Percentiles rank a stretch among this genome's conserved stretches.
phyloP scores from a whole-genome alignment of 805 yeast genomes.

The Lipomyces lipofer region DNA sequence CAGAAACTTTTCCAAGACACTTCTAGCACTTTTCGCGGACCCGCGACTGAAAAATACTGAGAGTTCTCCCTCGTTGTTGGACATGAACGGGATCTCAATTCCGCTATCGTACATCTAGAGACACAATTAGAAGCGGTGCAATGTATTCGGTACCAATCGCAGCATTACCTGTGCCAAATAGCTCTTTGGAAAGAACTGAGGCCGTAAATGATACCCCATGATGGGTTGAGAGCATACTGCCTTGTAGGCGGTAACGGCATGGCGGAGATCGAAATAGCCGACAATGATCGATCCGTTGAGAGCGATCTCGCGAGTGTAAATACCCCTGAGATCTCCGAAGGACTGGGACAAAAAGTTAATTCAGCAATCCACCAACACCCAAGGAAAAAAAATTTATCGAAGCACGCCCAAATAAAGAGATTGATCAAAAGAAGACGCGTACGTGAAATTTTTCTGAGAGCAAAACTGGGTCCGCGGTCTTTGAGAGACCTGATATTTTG shows the following conservation, averaged over 20 bases:
- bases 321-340: constrained; percentile 34
- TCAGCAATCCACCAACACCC: neutral
- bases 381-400: neutral
- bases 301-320: constrained; percentile 31
- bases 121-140: neutral
- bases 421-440: too few relatives aligned
- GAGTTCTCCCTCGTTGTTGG: constrained; percentile 27
- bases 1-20: constrained; percentile 15
- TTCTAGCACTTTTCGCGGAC: constrained; percentile 8
- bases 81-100: constrained; percentile 26
- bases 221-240: constrained; percentile 32
- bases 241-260: constrained; percentile 33
- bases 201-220: constrained; percentile 25
- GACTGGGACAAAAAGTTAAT: constrained; percentile 8
- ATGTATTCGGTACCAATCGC: too few relatives aligned
- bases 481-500: constrained; percentile 23
- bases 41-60: constrained; percentile 17
- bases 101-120: constrained; percentile 26
- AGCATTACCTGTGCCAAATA: constrained; percentile 18
- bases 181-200: constrained; percentile 23
- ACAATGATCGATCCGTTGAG: constrained; percentile 32
- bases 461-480: constrained; percentile 14
- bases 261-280: constrained; percentile 33
- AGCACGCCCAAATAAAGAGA: neutral
- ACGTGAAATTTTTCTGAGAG: constrained; percentile 21